Evolutionary conservation across 2,329 filamentous ascomycete species (phyloP).

Genomic region (Aspergillus ochraceoroseus): DNA sequence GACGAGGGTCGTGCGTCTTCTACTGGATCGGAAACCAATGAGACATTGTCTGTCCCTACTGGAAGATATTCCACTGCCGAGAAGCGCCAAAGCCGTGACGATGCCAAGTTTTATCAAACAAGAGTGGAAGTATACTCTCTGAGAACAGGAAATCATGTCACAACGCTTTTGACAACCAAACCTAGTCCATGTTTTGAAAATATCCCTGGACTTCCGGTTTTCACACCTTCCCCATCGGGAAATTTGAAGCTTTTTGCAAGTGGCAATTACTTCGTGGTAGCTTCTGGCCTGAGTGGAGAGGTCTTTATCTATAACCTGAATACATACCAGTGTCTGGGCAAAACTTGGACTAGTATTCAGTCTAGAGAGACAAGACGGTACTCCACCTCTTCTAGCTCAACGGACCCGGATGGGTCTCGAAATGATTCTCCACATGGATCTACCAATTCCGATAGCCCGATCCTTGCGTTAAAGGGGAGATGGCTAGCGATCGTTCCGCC

Average conservation of each 20-base stretch:
- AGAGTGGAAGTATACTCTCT: constrained; percentile 86
- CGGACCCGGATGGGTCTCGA: constrained; percentile 42
- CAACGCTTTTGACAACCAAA: constrained; percentile 69
- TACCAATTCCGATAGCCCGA: constrained; percentile 33
- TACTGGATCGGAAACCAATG: constrained; percentile 34
- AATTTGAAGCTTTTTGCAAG: constrained; percentile 70
- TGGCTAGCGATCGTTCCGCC: constrained; percentile 47
- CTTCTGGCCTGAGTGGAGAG: constrained; percentile 80
- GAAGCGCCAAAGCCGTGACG: constrained; percentile 26
- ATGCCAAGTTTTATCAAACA: constrained; percentile 62
- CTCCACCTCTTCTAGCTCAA: constrained; percentile 45
- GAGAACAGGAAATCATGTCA: constrained; percentile 64
- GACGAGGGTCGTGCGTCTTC: constrained; percentile 34
- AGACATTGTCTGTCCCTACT: constrained; percentile 28
- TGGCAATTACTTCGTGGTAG: constrained; percentile 64
- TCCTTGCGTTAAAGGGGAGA: constrained; percentile 44
- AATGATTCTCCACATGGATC: constrained; percentile 34
- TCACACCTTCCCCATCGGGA: constrained; percentile 65
- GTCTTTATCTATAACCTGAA: constrained; percentile 66
- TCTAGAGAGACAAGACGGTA: constrained; percentile 43
- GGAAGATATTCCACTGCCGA: constrained; percentile 24
- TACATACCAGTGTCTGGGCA: constrained; percentile 67
- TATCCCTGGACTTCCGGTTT: constrained; percentile 57
- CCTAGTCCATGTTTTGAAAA: constrained; percentile 56
- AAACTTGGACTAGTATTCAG: constrained; percentile 86